Percentiles rank a stretch among this genome's conserved stretches.
Evolutionary conservation across 495 filamentous ascomycete species (phyloP).

Genomic region (Parathielavia appendiculata): DNA sequence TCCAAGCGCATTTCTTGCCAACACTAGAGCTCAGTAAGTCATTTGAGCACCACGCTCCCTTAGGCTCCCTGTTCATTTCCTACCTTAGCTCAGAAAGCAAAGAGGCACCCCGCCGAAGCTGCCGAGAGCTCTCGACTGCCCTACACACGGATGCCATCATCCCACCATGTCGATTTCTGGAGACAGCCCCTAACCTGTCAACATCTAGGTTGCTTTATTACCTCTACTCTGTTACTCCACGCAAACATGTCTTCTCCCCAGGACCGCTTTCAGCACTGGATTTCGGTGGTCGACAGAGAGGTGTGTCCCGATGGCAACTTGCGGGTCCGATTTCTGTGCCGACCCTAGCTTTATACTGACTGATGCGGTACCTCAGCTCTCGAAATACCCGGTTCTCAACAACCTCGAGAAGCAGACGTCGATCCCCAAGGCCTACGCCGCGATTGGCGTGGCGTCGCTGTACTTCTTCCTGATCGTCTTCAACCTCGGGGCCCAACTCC

Average conservation of each 20-base stretch:
- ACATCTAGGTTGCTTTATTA: background rate
- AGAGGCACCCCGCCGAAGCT: conserved; percentile 4
- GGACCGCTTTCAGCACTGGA: conserved; percentile 81
- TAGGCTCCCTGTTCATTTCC: background rate
- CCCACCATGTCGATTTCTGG: background rate
- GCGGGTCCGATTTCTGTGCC: conserved; percentile 5
- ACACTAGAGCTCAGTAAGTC: background rate
- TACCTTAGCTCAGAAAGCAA: background rate
- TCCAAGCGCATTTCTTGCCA: conserved; percentile 6
- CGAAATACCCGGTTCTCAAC: conserved; percentile 90
- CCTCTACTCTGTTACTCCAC: background rate
- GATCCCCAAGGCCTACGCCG: conserved; percentile 91
- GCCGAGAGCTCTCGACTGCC: conserved; percentile 4
- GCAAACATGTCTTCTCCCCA: conserved; percentile 68
- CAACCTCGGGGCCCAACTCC: conserved; percentile 95
- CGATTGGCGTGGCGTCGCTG: conserved; percentile 75
- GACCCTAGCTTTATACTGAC: conserved; percentile 17
- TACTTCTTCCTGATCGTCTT: conserved; percentile 99
- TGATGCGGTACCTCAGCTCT: conserved; percentile 57
- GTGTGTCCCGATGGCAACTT: conserved; percentile 48
- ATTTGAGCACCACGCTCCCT: background rate
- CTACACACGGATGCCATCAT: background rate
- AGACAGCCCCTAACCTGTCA: background rate
- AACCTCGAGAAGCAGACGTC: conserved; percentile 95
- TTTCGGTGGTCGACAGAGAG: conserved; percentile 96